phyloP scores from a whole-genome alignment of 495 filamentous ascomycete species.

The Ascodesmis nigricans region DNA sequence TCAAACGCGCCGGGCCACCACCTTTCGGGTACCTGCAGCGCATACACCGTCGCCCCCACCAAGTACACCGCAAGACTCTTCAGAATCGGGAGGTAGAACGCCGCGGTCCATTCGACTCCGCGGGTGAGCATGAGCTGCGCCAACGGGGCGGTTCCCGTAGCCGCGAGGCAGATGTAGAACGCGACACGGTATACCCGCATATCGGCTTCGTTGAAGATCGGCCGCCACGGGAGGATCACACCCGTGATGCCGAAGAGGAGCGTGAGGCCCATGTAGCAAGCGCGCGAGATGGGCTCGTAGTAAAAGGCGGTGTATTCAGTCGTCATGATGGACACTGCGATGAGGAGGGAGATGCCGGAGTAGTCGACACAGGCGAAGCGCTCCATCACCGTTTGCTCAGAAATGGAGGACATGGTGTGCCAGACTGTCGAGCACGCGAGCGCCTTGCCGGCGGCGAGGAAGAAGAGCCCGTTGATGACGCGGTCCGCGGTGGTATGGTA shows the following conservation, averaged over 20 bases:
- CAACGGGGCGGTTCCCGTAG: constrained; percentile 81
- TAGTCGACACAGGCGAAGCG: constrained; percentile 97
- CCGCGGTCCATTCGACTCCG: constrained; percentile 48
- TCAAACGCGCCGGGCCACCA: constrained; percentile 87
- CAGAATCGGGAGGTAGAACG: constrained; percentile 74
- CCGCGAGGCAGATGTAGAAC: constrained; percentile 72
- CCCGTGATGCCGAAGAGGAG: constrained; percentile 64
- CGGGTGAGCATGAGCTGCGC: constrained; percentile 59
- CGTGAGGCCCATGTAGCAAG: constrained; percentile 67
- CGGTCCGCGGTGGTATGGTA: constrained; percentile 70
- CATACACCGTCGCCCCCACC: constrained; percentile 65
- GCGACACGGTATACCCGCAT: constrained; percentile 80
- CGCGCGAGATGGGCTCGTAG: constrained; percentile 74
- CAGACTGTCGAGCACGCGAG: constrained; percentile 86
- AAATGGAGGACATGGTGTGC: constrained; percentile 96
- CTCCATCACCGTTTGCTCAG: constrained; percentile 71
- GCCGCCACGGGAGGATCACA: constrained; percentile 89
- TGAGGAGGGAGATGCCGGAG: constrained; percentile 87
- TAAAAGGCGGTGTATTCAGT: constrained; percentile 98
- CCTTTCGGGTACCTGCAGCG: constrained; percentile 79
- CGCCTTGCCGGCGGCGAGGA: constrained; percentile 91
- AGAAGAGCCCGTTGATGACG: constrained; percentile 78
- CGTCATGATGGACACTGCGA: constrained; percentile 93
- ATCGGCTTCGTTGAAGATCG: constrained; percentile 76
- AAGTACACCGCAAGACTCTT: constrained; percentile 63